phyloP scores from a whole-genome alignment of 1,284 basidiomycete species.

The Phylloboletellus chloephorus region DNA sequence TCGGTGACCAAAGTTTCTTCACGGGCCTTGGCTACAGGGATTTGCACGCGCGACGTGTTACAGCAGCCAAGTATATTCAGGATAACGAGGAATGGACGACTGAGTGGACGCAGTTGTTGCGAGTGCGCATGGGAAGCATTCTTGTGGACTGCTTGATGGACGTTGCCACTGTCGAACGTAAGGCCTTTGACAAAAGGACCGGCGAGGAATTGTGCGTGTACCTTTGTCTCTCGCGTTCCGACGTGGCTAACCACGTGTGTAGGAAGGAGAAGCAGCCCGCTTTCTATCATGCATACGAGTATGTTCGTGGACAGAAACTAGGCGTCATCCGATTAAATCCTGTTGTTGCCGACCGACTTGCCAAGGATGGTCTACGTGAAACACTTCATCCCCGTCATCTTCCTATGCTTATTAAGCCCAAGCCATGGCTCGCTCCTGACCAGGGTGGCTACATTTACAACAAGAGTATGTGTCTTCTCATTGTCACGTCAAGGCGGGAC shows the following conservation, averaged over 20 bases:
- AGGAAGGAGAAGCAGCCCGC: conserved; percentile 85
- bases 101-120: conserved; percentile 75
- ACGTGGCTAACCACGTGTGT: conserved; percentile 2
- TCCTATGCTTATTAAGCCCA: conserved; percentile 92
- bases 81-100: conserved; percentile 69
- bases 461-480: conserved; percentile 46
- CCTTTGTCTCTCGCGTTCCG: conserved; percentile 2
- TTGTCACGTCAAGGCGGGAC: neutral
- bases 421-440: conserved; percentile 78
- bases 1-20: conserved; percentile 47
- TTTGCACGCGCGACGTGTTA: conserved; percentile 54
- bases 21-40: conserved; percentile 51
- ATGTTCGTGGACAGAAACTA: conserved; percentile 85
- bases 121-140: conserved; percentile 79
- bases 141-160: conserved; percentile 83
- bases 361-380: conserved; percentile 71
- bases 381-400: conserved; percentile 90
- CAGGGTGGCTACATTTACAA: conserved; percentile 85
- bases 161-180: conserved; percentile 73
- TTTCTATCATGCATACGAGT: conserved; percentile 92
- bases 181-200: conserved; percentile 50
- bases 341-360: conserved; percentile 72
- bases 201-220: conserved; percentile 53
- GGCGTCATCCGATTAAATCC: conserved; percentile 90
- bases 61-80: conserved; percentile 60